These are phyloP conservation scores for Arctium lappa DNA, from an alignment of 129 eudicot species.

Conservation along the genomic window DNA sequence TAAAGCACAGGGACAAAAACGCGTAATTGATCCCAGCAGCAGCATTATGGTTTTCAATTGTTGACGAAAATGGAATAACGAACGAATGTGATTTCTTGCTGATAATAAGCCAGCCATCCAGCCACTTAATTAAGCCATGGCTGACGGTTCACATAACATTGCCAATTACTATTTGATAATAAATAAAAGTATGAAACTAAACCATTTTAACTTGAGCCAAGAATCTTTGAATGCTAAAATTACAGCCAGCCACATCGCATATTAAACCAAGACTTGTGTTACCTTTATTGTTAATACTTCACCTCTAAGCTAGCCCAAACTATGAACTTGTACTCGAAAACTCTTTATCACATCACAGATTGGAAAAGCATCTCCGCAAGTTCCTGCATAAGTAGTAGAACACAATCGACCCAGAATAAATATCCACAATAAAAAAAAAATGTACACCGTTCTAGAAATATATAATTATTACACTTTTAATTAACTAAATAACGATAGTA, in stretches of 20 bases:
- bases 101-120: neutral
- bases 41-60: neutral
- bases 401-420: neutral
- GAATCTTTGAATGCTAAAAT: constrained; percentile 14
- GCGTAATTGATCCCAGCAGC: neutral
- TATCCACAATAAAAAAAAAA: too few relatives aligned
- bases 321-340: constrained; percentile 11
- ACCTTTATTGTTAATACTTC: constrained; percentile 17
- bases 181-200: too few relatives aligned
- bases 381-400: constrained; percentile 55
- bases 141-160: neutral
- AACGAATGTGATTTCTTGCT: neutral
- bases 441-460: too few relatives aligned
- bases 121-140: neutral
- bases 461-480: too few relatives aligned
- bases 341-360: constrained; percentile 56
- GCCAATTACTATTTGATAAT: neutral
- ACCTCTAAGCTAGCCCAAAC: constrained; percentile 11
- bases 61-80: neutral
- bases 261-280: neutral
- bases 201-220: neutral
- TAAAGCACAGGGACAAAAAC: neutral
- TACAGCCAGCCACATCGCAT: neutral
- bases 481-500: too few relatives aligned
- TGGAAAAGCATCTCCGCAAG: constrained; percentile 97